These are phyloP conservation scores for Mallotus repandus DNA, from an alignment of 441 rosid genomes.

Conservation along the genomic window DNA sequence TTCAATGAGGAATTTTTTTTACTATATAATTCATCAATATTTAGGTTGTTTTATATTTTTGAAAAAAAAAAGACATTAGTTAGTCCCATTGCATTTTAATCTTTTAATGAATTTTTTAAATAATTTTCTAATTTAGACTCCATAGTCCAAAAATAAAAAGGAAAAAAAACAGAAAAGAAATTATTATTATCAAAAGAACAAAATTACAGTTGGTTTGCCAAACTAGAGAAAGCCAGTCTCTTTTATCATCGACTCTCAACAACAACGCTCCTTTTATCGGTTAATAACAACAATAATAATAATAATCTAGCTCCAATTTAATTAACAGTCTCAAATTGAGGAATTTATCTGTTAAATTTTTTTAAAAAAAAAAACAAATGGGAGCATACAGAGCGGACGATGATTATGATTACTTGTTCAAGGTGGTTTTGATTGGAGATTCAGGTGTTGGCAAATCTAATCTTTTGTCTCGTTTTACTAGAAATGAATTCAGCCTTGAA, in stretches of 20 bases:
- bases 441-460: conserved; percentile 88
- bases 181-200: background rate
- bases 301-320: background rate
- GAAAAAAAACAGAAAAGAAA: background rate
- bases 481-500: conserved; percentile 74
- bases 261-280: background rate
- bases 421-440: conserved; percentile 78
- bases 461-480: conserved; percentile 67
- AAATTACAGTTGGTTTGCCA: too few species aligned
- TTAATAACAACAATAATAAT: background rate
- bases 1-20: too few species aligned
- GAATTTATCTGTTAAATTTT: too few species aligned
- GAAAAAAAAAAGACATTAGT: too few species aligned
- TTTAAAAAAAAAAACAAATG: conserved; percentile 30
- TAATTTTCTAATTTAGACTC: too few species aligned
- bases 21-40: too few species aligned
- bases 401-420: conserved; percentile 84
- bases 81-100: too few species aligned
- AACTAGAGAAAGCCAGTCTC: background rate
- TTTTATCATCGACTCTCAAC: background rate
- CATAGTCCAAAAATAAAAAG: background rate
- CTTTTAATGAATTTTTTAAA: too few species aligned
- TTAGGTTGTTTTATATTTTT: too few species aligned
- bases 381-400: conserved; percentile 75
- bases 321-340: too few species aligned